Percentiles rank a stretch among this genome's conserved stretches.
These are phyloP conservation scores for Coemansia sp. DNA, from an alignment of 192 early-diverging fungal species.

Conservation along the genomic window DNA sequence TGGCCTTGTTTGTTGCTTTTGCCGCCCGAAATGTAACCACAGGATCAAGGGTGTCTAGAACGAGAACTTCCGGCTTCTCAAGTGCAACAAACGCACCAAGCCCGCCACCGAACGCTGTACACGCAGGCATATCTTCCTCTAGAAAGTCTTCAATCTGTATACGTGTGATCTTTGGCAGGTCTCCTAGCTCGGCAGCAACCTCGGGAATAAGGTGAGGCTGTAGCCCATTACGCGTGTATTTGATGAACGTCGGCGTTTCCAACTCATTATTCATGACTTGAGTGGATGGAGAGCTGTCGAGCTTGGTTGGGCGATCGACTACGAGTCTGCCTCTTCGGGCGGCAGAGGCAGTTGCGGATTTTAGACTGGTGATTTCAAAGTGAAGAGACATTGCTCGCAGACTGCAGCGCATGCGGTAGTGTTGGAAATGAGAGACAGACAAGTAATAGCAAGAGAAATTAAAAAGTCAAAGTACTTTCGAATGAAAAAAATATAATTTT, in stretches of 20 bases:
- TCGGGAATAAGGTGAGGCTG: slow-evolving; percentile 56
- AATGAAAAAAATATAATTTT: neutral
- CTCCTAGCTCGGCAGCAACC: slow-evolving; percentile 35
- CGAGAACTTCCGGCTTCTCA: slow-evolving; percentile 19
- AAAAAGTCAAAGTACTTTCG: neutral
- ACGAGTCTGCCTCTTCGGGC: slow-evolving; percentile 36
- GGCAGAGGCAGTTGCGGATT: slow-evolving; percentile 2
- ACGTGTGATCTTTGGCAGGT: slow-evolving; percentile 38
- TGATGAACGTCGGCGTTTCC: slow-evolving; percentile 47
- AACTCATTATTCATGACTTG: slow-evolving; percentile 9
- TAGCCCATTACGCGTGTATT: slow-evolving; percentile 51
- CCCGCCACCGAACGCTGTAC: slow-evolving; percentile 10
- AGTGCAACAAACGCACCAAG: slow-evolving; percentile 37
- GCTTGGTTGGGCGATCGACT: slow-evolving; percentile 11
- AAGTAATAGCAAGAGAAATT: neutral
- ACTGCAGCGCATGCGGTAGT: slow-evolving; percentile 8
- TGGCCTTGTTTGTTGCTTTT: slow-evolving; percentile 35
- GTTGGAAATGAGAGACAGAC: neutral
- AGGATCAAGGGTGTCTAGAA: slow-evolving; percentile 50
- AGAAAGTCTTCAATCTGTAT: slow-evolving; percentile 55
- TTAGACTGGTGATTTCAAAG: slow-evolving; percentile 31
- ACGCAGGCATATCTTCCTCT: slow-evolving; percentile 16
- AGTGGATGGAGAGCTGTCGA: neutral
- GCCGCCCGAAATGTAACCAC: slow-evolving; percentile 19
- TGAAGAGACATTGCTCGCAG: slow-evolving; percentile 29